These are phyloP conservation scores for Aspergillus ustus DNA, from an alignment of 2,329 filamentous ascomycete genomes.

Conservation along the genomic window DNA sequence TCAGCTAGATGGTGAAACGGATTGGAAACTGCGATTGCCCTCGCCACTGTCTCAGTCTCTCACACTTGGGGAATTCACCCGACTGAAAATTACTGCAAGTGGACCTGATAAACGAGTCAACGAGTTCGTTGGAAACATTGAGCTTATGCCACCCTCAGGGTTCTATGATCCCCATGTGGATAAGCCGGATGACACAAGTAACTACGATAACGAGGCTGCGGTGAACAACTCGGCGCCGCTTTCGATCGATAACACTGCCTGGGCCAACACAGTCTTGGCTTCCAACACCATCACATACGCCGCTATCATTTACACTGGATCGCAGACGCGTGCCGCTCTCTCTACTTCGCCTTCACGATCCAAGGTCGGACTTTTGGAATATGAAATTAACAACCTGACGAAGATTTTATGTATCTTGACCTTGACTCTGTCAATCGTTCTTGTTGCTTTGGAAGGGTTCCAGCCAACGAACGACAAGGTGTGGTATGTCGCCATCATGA, in stretches of 20 bases:
- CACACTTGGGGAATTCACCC: constrained; percentile 69
- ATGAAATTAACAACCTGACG: constrained; percentile 95
- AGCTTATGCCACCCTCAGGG: constrained; percentile 65
- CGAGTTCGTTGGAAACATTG: constrained; percentile 88
- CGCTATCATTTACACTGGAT: constrained; percentile 91
- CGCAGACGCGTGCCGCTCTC: constrained; percentile 89
- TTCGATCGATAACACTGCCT: constrained; percentile 95
- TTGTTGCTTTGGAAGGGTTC: constrained; percentile 87
- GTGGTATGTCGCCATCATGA: constrained; percentile 98
- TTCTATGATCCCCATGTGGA: constrained; percentile 51
- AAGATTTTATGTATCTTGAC: constrained; percentile 95
- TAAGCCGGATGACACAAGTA: constrained; percentile 30
- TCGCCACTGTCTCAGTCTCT: constrained; percentile 85
- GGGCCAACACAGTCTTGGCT: constrained; percentile 96
- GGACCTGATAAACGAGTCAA: constrained; percentile 94
- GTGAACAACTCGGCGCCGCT: constrained; percentile 68
- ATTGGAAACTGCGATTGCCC: constrained; percentile 94
- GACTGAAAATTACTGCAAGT: constrained; percentile 74
- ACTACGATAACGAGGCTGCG: constrained; percentile 25
- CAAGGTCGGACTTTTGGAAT: constrained; percentile 90
- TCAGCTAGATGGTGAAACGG: constrained; percentile 95
- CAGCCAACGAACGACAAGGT: constrained; percentile 55
- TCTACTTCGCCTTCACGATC: constrained; percentile 91
- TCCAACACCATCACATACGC: constrained; percentile 88
- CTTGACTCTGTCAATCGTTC: constrained; percentile 78